phyloP scores from a whole-genome alignment of 176 grass and related monocot species.

The Phyllostachys edulis region DNA sequence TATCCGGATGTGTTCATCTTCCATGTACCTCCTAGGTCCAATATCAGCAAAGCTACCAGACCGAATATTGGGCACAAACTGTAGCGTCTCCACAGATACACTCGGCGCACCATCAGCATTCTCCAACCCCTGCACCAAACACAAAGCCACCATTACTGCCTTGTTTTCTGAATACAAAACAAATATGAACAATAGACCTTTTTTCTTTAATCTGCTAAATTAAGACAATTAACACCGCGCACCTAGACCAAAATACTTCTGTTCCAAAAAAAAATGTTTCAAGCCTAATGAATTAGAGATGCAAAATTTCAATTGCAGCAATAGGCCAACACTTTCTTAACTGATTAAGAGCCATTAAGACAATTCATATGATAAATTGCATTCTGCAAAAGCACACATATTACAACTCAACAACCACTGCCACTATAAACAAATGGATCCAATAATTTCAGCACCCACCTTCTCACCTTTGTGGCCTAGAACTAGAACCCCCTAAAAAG shows the following conservation, averaged over 20 bases:
- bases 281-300: background rate
- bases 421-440: conserved; percentile 15
- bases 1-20: conserved; percentile 95
- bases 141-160: background rate
- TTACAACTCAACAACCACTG: conserved; percentile 39
- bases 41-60: conserved; percentile 90
- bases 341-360: conserved; percentile 21
- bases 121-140: conserved; percentile 41
- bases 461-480: conserved; percentile 31
- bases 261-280: background rate
- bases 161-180: background rate
- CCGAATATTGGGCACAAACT: conserved; percentile 66
- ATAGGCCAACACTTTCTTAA: background rate
- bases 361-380: background rate
- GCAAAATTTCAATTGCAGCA: background rate
- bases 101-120: conserved; percentile 24
- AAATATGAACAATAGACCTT: background rate
- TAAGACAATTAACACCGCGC: background rate
- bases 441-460: conserved; percentile 59
- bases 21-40: conserved; percentile 83
- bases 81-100: conserved; percentile 25
- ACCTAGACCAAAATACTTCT: background rate
- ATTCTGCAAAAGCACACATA: conserved; percentile 1
- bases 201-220: background rate
- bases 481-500: conserved; percentile 36